Conservation (phyloP, 495 filamentous ascomycete species). For the Cercophora newfieldiana region DNA sequence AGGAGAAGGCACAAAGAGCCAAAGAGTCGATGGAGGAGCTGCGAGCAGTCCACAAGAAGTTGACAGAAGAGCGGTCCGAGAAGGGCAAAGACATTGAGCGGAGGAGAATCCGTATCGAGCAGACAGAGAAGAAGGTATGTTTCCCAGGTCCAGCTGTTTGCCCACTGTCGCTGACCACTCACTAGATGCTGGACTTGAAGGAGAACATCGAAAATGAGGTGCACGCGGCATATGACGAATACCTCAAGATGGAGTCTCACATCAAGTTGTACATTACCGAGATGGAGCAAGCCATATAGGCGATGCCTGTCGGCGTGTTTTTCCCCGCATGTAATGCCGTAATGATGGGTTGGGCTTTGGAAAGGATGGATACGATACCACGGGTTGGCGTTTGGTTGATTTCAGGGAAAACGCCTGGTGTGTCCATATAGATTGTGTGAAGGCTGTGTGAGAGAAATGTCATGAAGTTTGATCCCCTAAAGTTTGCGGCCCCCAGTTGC, state of each 20-base stretch:
- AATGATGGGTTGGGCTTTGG: slow-evolving; percentile 18
- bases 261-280: slow-evolving; percentile 97
- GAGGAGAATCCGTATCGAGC: slow-evolving; percentile 86
- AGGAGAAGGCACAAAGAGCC: slow-evolving; percentile 75
- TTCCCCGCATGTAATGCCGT: not conserved
- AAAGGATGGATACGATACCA: slow-evolving; percentile 22
- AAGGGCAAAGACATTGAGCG: slow-evolving; percentile 90
- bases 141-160: slow-evolving; percentile 16
- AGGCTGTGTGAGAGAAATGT: not conserved
- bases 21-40: slow-evolving; percentile 89
- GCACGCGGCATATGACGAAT: slow-evolving; percentile 82
- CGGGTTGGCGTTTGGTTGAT: slow-evolving; percentile 35
- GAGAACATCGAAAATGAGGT: slow-evolving; percentile 96
- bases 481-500: slow-evolving; percentile 29
- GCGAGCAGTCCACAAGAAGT: slow-evolving; percentile 70
- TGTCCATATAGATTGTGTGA: not conserved
- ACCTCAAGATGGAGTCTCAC: slow-evolving; percentile 93
- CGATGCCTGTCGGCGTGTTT: not conserved
- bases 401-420: not conserved
- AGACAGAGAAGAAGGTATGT: slow-evolving; percentile 95
- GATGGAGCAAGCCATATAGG: slow-evolving; percentile 89
- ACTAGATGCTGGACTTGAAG: slow-evolving; percentile 91
- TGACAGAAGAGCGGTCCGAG: slow-evolving; percentile 80
- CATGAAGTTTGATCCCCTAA: not conserved
- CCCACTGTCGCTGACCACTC: slow-evolving; percentile 35